Base-by-base conservation (phyloP, 768 basidiomycete genomes). In the Amylocystis lapponica region DNA sequence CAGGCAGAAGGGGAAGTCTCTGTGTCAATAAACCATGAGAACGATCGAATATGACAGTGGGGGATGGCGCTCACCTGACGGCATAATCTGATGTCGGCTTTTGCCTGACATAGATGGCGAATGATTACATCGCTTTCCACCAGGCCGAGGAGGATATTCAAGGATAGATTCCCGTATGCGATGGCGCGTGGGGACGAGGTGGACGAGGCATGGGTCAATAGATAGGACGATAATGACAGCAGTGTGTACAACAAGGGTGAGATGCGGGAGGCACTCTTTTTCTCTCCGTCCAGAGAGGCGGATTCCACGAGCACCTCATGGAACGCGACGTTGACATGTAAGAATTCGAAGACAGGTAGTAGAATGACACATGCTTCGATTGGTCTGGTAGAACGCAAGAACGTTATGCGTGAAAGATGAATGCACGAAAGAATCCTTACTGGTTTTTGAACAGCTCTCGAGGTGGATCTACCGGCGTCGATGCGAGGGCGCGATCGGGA, bases 171-270 rank as follows among this genome's bases (percentile, higher is more conserved):
- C 1, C 80, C 81, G 57, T 86, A 86, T 2, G 75, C 74, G 32
- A 76, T 66, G 14, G 80, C 74, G 17, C 82, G 74, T 5, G 75
- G 62, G 12, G 80, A 77, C 2, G 71, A 68, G 1, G 73, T 64
- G 4, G 83, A 81, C 10, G 79, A 75, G 11, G 82, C 82, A 55
- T 86, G 83, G 2, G 79, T 74, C 41, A 83, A 60, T 36, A 85
- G 53, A 62, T 85, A 85, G 0, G 82, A 83, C 2, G 79, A 74
- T 40, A 84, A 56, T 4, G 77, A 73, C 35, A 85, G 53, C 10
- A 81, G 56, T 10, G 72, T 74, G 49, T 71, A 66, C 1, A 71
- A 61, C 9, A 74, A 59, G 5, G 73, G 69, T 0, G 70, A 51
- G 5, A 59, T 56, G 41, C 30, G 57, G 20, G 34, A 45, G 27